Evolutionary conservation across 805 yeast genomes (phyloP).

Genomic region (Candida loeiensis): DNA sequence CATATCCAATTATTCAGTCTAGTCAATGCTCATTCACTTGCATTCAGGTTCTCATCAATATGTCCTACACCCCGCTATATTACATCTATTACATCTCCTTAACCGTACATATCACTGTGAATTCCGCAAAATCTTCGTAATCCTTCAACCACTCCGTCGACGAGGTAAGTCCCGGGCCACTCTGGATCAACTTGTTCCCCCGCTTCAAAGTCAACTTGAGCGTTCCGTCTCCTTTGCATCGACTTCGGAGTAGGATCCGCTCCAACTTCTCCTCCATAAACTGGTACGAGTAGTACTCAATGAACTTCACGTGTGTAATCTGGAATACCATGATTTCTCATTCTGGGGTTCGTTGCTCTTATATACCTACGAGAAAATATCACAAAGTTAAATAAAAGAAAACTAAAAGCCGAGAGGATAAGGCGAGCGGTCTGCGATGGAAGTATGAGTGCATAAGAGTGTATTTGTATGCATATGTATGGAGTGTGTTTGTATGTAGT

Average conservation of each 20-base stretch:
- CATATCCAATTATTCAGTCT: no score
- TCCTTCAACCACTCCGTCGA: conserved; percentile 6
- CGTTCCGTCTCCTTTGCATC: conserved; percentile 4
- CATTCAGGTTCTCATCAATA: neutral
- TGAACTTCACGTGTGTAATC: conserved; percentile 6
- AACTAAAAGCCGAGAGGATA: neutral
- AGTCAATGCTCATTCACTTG: neutral
- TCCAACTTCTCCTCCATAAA: conserved; percentile 9
- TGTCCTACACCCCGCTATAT: neutral
- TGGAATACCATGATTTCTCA: conserved; percentile 4
- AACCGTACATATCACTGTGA: conserved; percentile 6
- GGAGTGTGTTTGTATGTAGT: no score
- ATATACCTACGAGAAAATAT: neutral
- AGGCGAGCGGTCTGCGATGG: no score
- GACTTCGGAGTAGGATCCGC: conserved; percentile 5
- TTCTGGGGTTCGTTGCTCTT: neutral
- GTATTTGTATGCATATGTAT: no score
- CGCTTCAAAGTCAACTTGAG: conserved; percentile 5
- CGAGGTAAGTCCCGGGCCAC: conserved; percentile 2
- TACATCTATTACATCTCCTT: conserved; percentile 5
- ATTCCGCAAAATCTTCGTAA: conserved; percentile 9
- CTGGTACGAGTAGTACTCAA: conserved; percentile 9
- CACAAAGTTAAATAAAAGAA: neutral
- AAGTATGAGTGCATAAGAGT: no score
- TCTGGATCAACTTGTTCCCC: conserved; percentile 7